A percentile compares a stretch with the other conserved stretches of the same genome.
These are phyloP conservation scores for Hordeum vulgare DNA, from an alignment of 176 grass and related monocot species.

Conservation along the genomic window DNA sequence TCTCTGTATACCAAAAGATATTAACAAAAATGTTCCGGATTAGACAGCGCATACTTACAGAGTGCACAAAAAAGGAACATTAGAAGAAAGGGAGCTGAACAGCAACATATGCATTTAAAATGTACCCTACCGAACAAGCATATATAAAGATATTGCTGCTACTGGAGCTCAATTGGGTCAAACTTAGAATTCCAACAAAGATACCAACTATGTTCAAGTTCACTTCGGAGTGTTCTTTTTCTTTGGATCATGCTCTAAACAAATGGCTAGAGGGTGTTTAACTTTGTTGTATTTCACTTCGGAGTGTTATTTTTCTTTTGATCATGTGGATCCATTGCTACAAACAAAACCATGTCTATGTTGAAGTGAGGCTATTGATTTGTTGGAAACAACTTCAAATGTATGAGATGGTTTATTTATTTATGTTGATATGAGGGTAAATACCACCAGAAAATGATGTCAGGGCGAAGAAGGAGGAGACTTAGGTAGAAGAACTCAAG, in stretches of 20 bases:
- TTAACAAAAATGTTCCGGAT: background rate
- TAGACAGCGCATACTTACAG: background rate
- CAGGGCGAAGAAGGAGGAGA: background rate
- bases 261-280: background rate
- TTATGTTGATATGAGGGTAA: background rate
- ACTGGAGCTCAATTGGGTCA: background rate
- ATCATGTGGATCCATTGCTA: too few relatives aligned
- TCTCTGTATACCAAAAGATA: constrained; percentile 43
- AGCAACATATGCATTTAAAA: background rate
- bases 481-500: background rate
- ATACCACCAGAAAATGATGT: background rate
- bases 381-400: background rate
- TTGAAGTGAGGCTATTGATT: background rate
- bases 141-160: background rate
- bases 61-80: background rate
- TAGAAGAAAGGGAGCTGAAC: background rate
- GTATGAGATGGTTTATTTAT: background rate
- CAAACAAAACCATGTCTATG: background rate
- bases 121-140: background rate
- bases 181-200: background rate
- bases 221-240: too few relatives aligned
- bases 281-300: background rate
- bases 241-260: background rate
- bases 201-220: too few relatives aligned
- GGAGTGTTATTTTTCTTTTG: background rate